Percentiles rank a stretch among this genome's conserved stretches.
phyloP scores from a whole-genome alignment of 768 basidiomycete genomes.

The Rubroboletus satanas region DNA sequence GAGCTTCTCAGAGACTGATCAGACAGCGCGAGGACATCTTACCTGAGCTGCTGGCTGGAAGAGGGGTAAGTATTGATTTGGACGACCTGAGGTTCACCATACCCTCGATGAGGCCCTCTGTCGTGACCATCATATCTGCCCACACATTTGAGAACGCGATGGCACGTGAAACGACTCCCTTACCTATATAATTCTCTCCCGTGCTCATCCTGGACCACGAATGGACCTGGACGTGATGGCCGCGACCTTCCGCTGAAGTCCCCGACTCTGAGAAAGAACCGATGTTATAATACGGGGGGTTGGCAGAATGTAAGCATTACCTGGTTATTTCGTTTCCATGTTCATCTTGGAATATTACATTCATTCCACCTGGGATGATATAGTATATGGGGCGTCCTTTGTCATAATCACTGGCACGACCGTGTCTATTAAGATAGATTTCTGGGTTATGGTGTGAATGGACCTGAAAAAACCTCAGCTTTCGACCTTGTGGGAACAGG shows the following conservation, averaged over 20 bases:
- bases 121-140: conserved; percentile 27
- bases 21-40: conserved; percentile 1
- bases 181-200: conserved; percentile 60
- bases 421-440: conserved; percentile 21
- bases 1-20: conserved; percentile 6
- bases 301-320: conserved; percentile 29
- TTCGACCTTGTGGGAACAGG: neutral
- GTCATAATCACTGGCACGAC: conserved; percentile 14
- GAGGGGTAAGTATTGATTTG: conserved; percentile 20
- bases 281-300: neutral
- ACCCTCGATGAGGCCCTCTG: conserved; percentile 21
- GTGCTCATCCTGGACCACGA: conserved; percentile 56
- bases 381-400: conserved; percentile 44
- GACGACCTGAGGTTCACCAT: conserved; percentile 27
- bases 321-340: conserved; percentile 60
- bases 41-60: conserved; percentile 18
- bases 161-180: neutral
- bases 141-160: conserved; percentile 1
- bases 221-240: conserved; percentile 36
- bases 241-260: conserved; percentile 39
- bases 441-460: conserved; percentile 27
- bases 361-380: conserved; percentile 60
- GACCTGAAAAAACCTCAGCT: conserved; percentile 17
- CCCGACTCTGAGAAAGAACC: conserved; percentile 41
- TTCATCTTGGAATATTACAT: conserved; percentile 67